Base-by-base conservation (phyloP, 805 yeast species). In the Kodamaea leandrae region DNA sequence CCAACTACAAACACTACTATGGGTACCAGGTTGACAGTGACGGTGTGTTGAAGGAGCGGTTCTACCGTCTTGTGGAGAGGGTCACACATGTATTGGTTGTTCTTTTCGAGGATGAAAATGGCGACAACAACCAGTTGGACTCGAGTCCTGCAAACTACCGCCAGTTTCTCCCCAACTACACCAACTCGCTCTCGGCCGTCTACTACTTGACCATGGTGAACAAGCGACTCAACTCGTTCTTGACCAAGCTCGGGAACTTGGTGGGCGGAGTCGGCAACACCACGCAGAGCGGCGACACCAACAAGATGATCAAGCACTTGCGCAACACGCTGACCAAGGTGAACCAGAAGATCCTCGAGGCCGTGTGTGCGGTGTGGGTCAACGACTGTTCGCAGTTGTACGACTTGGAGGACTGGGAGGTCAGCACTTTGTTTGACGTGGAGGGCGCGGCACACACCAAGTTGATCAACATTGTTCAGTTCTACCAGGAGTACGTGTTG, bases 321-420 rank as follows among this genome's bases (percentile, higher is more conserved):
- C 49, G 72, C 32, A 55, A 48, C n/a, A 51, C 64, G 3, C 60
- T 68, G 3, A 18, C 51, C 8, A 48, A 56, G 14, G 59, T 66
- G 13, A 68, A 63, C 43, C 75, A 67, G 48, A 59, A 58, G 35
- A 60, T 68, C 10, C 44, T 68, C 38, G 74, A 69, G 49, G 72
- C 71, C 1, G 49, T 61, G 2, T 69, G 74, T 47, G 58, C 73
- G 3, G 65, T 64, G 1, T 69, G 74, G 74, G 68, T 68, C 3
- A 69, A 69, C 43, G 75, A 69, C 45, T 68, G 73, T 46, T 57
- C 69, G 2, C 75, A 69, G 44, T 63, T 69, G 28, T 66, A 64
- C 46, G 73, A 68, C 37, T 51, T 69, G n/a, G 74, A 69, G 41
- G 58, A 56, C 30, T 69, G 73, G 74, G 69, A 60, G 28, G 56